Evolutionary conservation across 164 flowering plant species (phyloP).

Genomic region (Berberis vulgaris): DNA sequence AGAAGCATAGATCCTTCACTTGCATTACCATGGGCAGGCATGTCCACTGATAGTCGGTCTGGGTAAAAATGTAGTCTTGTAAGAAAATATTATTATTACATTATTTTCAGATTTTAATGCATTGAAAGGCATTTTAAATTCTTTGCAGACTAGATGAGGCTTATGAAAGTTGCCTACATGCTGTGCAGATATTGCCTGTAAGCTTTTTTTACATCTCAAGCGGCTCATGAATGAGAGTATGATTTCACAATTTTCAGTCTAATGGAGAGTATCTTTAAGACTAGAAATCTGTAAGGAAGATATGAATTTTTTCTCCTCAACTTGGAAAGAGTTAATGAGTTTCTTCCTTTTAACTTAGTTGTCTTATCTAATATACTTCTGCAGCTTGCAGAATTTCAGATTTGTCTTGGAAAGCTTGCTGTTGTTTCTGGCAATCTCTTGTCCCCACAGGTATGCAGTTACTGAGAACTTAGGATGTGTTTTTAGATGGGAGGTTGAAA

Average conservation of each 20-base stretch:
- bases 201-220: conserved; percentile 12
- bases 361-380: not conserved
- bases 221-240: not conserved
- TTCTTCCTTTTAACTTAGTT: not conserved
- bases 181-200: conserved; percentile 83
- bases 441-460: conserved; percentile 58
- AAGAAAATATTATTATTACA: too few relatives aligned
- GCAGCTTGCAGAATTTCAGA: conserved; percentile 83
- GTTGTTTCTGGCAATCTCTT: conserved; percentile 44
- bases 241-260: not conserved
- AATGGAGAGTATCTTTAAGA: too few relatives aligned
- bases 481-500: too few relatives aligned
- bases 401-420: conserved; percentile 85
- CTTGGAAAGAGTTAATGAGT: too few relatives aligned
- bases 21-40: conserved; percentile 98
- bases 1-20: conserved; percentile 97
- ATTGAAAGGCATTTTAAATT: conserved; percentile 18
- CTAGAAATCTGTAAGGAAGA: too few relatives aligned
- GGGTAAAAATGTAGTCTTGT: conserved; percentile 28
- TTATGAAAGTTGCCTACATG: conserved; percentile 81
- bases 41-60: conserved; percentile 57
- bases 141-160: conserved; percentile 55
- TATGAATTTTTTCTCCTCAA: too few relatives aligned
- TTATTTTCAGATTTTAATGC: too few relatives aligned
- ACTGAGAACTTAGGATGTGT: too few relatives aligned